Percentiles rank a stretch among this genome's conserved stretches.
Evolutionary conservation across 768 basidiomycete species (phyloP).

Genomic region (Leccinum ochraceum): DNA sequence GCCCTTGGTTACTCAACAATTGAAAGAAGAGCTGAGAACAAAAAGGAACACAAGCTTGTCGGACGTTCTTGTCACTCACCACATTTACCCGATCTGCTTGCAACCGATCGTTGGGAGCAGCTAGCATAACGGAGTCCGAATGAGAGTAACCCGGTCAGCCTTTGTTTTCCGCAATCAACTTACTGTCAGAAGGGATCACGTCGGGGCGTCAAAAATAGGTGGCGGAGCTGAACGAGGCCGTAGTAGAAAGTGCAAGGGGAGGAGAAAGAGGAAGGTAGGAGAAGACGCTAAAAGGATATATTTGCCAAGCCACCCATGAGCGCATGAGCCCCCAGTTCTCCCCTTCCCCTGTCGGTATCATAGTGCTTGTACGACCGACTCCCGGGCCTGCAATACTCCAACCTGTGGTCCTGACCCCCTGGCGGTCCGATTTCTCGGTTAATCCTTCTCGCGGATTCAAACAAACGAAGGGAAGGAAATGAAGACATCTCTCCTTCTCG

Average conservation of each 20-base stretch:
- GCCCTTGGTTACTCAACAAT: neutral
- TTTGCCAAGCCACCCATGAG: neutral
- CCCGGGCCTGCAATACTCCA: neutral
- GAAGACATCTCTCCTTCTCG: neutral
- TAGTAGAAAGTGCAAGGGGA: too few relatives aligned
- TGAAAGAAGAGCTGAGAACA: neutral
- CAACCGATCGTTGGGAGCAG: neutral
- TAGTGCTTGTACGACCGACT: neutral
- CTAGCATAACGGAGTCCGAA: neutral
- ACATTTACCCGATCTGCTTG: neutral
- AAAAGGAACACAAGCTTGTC: constrained; percentile 6
- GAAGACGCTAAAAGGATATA: neutral
- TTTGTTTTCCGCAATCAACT: neutral
- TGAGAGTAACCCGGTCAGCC: neutral
- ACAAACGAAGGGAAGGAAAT: neutral
- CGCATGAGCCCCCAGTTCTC: neutral
- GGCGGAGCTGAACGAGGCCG: neutral
- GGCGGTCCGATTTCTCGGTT: neutral
- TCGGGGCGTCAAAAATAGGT: neutral
- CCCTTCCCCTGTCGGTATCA: too few relatives aligned
- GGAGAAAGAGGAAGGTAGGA: neutral
- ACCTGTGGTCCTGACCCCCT: too few relatives aligned
- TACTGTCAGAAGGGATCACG: too few relatives aligned
- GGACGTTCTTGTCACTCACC: constrained; percentile 6
- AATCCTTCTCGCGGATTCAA: neutral